Conservation (phyloP, 2,329 filamentous ascomycete genomes). For the Paraphaeosphaeria sporulosa region DNA sequence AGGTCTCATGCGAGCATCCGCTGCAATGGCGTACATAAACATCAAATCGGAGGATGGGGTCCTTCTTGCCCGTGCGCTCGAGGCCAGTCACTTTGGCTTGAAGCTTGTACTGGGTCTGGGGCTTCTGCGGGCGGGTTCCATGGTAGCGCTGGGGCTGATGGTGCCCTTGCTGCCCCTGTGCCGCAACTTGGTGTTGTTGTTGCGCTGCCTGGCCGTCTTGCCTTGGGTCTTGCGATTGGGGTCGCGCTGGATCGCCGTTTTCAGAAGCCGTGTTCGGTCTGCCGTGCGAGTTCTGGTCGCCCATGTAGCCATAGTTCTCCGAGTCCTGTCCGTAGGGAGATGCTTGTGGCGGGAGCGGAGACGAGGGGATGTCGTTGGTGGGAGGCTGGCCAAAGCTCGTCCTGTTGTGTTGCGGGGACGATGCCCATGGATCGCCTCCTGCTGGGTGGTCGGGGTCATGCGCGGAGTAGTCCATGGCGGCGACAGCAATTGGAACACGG, state of each 20-base stretch:
- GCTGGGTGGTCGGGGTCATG: constrained; percentile 66
- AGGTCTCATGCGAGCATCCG: background rate
- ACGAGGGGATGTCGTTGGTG: constrained; percentile 49
- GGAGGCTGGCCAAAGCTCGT: constrained; percentile 57
- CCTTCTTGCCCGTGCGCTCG: constrained; percentile 93
- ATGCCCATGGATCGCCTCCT: constrained; percentile 69
- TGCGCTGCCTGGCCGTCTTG: constrained; percentile 45
- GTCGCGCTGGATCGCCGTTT: constrained; percentile 48
- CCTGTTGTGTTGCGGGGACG: constrained; percentile 62
- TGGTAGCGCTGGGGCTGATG: constrained; percentile 57
- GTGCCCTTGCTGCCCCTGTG: constrained; percentile 49
- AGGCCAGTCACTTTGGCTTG: constrained; percentile 94
- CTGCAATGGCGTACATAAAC: constrained; percentile 75
- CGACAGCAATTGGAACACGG: constrained; percentile 31
- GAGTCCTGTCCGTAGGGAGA: constrained; percentile 48
- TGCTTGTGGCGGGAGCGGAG: constrained; percentile 50
- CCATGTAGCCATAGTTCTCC: constrained; percentile 46
- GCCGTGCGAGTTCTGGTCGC: constrained; percentile 37
- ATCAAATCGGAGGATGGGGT: constrained; percentile 93
- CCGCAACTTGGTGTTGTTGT: constrained; percentile 41
- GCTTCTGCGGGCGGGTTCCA: constrained; percentile 51
- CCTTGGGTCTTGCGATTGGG: constrained; percentile 46
- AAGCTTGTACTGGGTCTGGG: constrained; percentile 78
- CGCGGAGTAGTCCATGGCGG: constrained; percentile 70
- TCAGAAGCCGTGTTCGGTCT: constrained; percentile 38